phyloP scores from a whole-genome alignment of 306 rosid genomes.

The Amphicarpaea edgeworthii region DNA sequence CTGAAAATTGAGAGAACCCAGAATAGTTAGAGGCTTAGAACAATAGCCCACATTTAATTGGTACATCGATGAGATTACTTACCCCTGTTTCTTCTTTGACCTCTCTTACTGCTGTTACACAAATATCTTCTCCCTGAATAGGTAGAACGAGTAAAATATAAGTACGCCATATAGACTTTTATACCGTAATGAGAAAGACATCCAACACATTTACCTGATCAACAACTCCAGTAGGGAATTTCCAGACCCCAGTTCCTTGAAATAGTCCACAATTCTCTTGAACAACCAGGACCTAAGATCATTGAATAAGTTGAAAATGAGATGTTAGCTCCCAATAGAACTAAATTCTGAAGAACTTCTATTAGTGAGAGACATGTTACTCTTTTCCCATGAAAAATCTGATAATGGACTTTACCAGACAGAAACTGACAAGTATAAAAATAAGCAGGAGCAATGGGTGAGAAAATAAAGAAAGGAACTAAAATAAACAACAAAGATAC shows the following conservation, averaged over 20 bases:
- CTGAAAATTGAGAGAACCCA: constrained; percentile 57
- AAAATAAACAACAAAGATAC: constrained; percentile 23
- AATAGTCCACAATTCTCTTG: constrained; percentile 70
- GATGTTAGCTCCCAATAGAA: not conserved
- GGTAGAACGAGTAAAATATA: constrained; percentile 32
- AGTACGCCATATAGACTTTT: not conserved
- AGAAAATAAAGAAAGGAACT: constrained; percentile 10
- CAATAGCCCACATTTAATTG: constrained; percentile 7
- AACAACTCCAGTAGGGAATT: constrained; percentile 80
- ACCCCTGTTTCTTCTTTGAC: constrained; percentile 94
- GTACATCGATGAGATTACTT: constrained; percentile 40
- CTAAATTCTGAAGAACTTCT: constrained; percentile 21
- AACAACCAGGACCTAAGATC: constrained; percentile 70
- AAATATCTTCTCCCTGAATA: constrained; percentile 77
- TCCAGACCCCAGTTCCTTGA: constrained; percentile 70
- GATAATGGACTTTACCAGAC: not conserved
- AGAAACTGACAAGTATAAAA: constrained; percentile 17
- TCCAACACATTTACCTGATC: constrained; percentile 61
- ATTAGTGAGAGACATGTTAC: not conserved
- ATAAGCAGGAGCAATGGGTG: not conserved
- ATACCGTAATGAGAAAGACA: constrained; percentile 2
- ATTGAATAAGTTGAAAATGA: constrained; percentile 1
- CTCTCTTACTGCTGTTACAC: constrained; percentile 74
- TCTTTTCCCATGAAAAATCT: constrained; percentile 7
- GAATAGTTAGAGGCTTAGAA: constrained; percentile 34